These are phyloP conservation scores for Butyriboletus loyo DNA, from an alignment of 768 basidiomycete species.

Conservation along the genomic window DNA sequence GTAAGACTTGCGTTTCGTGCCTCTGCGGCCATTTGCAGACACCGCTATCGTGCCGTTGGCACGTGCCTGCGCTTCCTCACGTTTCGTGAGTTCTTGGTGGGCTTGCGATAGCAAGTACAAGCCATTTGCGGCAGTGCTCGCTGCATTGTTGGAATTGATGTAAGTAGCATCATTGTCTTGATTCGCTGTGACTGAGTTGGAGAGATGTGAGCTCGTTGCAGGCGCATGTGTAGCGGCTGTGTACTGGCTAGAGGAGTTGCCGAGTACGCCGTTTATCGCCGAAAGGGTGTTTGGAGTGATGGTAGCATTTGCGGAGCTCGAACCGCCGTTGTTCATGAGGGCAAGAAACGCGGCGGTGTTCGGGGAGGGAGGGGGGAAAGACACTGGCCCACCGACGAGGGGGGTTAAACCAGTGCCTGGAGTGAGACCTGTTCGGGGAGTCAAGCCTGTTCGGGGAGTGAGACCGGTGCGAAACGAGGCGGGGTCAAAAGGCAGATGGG, in stretches of 20 bases:
- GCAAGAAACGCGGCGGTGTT: conserved; percentile 91
- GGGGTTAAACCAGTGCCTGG: conserved; percentile 77
- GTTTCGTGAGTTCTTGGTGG: conserved; percentile 93
- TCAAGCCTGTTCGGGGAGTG: conserved; percentile 83
- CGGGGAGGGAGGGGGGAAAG: conserved; percentile 81
- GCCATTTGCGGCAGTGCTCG: conserved; percentile 81
- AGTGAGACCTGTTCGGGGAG: conserved; percentile 80
- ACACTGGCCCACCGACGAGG: conserved; percentile 66
- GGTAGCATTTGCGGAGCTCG: conserved; percentile 38
- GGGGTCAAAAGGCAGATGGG: conserved; percentile 60
- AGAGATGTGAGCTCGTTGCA: conserved; percentile 34
- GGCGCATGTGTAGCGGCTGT: conserved; percentile 31
- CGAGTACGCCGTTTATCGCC: conserved; percentile 73
- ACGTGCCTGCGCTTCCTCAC: conserved; percentile 80
- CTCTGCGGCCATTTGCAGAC: conserved; percentile 40
- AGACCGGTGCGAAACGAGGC: conserved; percentile 78
- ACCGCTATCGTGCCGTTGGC: conserved; percentile 40
- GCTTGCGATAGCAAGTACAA: conserved; percentile 93
- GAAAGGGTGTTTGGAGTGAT: conserved; percentile 61
- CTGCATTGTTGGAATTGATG: conserved; percentile 51
- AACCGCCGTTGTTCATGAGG: conserved; percentile 68
- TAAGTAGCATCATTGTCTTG: conserved; percentile 35
- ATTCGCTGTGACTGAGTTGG: conserved; percentile 34
- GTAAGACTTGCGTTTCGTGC: conserved; percentile 68
- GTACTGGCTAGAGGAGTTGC: conserved; percentile 31